Evolutionary conservation across 176 grass and related monocot species (phyloP), one percentile per base, ranked within the genome.

Genomic region (Zea luxurians): DNA sequence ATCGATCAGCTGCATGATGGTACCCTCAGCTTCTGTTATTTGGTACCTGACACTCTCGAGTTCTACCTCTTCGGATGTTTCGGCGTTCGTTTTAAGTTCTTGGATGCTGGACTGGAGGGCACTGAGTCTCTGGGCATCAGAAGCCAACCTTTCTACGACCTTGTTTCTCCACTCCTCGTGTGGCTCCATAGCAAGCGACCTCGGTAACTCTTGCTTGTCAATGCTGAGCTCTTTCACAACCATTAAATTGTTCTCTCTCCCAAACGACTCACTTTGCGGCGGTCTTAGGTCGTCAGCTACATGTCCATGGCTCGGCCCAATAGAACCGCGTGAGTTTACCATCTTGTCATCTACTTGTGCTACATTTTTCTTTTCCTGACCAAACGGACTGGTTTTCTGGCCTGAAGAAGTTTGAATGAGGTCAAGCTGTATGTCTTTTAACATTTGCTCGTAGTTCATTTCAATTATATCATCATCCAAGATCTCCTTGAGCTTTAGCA

Each of bases 361-460:
- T 88, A 71, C 76, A 73, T 53, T 79, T 77, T 49, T 88, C 64
- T 68, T 84, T 18, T 64, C 42, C 71, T 66, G 76, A 40, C 64
- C 55, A 68, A 62, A 77, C 53, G 63, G 80, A 48, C 61, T 64
- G 49, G 37, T 77, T 81, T 38, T 85, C 61, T 15, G 36, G 38
- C 52, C 84, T 20, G 91, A 90, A 75, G 87, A 88, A 85, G 79
- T 85, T 80, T 92, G 85, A 49, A 89, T 78, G 18, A 95, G 85
- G 66, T 99, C 96, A 42, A 95, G 87, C 42, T 92, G 88, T 74
- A 99, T 87, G 64, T 99, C 83, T 83, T 94, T 99, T 61, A 91
- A 58, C 84, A 91, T 97, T 70, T 90, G 67, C 49, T 88, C 89
- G 0, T 92, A 90, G 12, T 86, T 83, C 66, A 85, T 80, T 74